These are phyloP conservation scores for Ascochyta fabae DNA, from an alignment of 2,329 filamentous ascomycete species.

Conservation along the genomic window DNA sequence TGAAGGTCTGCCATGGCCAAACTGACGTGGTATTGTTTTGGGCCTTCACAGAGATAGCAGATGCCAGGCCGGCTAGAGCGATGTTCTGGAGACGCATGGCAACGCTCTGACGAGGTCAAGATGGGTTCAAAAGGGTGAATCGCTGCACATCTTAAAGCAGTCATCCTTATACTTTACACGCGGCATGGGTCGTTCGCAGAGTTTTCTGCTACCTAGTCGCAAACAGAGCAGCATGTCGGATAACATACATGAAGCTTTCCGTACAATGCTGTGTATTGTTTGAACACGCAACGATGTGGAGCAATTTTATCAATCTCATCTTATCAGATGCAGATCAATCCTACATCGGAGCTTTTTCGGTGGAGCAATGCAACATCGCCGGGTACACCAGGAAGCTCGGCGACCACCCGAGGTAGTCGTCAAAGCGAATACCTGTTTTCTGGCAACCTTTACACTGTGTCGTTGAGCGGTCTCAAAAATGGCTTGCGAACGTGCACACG, in stretches of 20 bases:
- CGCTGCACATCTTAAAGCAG: not conserved
- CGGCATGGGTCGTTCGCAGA: not conserved
- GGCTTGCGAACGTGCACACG: not conserved
- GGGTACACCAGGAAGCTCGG: not conserved
- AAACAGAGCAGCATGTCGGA: not conserved
- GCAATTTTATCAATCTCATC: not conserved
- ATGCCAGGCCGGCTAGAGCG: not conserved
- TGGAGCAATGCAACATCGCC: not conserved
- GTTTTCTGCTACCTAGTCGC: not conserved
- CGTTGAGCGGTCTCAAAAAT: no score
- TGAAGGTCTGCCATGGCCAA: slow-evolving; percentile 20
- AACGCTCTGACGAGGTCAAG: not conserved
- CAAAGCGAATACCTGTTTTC: not conserved
- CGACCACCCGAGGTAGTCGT: not conserved
- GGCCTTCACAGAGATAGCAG: not conserved
- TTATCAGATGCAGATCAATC: slow-evolving; percentile 1
- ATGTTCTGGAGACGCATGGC: not conserved
- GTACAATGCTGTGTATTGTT: not conserved
- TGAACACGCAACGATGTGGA: not conserved
- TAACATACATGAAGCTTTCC: not conserved
- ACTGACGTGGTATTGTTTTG: not conserved
- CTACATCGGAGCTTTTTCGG: slow-evolving; percentile 1
- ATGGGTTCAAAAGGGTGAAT: not conserved
- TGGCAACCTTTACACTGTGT: not conserved
- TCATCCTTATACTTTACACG: not conserved